Evolutionary conservation across 202 grass and related monocot species (phyloP), one percentile per base, ranked within the genome.

Genomic region (Carex arenaria): DNA sequence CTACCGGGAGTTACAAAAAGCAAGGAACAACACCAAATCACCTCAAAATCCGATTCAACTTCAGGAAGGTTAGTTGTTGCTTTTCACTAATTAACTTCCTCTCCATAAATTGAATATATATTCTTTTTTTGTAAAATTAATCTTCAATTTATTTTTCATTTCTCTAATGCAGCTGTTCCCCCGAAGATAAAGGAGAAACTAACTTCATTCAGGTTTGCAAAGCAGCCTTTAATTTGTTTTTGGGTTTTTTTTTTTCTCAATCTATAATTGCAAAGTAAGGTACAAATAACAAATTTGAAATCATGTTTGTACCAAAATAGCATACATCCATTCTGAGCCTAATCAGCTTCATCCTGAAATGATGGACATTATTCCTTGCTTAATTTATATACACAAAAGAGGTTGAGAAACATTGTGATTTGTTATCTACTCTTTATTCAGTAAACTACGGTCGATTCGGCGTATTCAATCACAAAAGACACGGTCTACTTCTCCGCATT

Each of bases 141-240:
- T 34, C 57, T 56, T 67, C 45, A 53, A 2, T 36, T 36, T 57
- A 70, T 66, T 40, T 23, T 84, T 19, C 10, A 23, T 82, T 47
- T 81, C 23, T 86, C 22, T 76, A 19, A 19, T 61, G 62, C 53
- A 82, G 60, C 85, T 49, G 43, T 79, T n/a, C 75, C 87, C 81
- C 56, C 81, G 54, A 90, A 91, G 84, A 64, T 23, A 57, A 88
- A 90, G 78, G 86, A 89, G 30, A 95, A 78, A 72, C 82, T 84
- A 85, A 74, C 84, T 88, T 98, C 95, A 38, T 91, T 94, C 84
- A 89, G 90, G 95, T 94, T 52, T 78, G 67, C 6, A 53, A 67
- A 30, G 4, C 65, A 51, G 64, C 11, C 3, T 76, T 73, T 81
- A 30, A 23, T 56, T 80, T 17, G 23, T 31, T 3, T 3, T 31